Conservation (phyloP, 345 rosid species). For the Capsella bursapastoris region DNA sequence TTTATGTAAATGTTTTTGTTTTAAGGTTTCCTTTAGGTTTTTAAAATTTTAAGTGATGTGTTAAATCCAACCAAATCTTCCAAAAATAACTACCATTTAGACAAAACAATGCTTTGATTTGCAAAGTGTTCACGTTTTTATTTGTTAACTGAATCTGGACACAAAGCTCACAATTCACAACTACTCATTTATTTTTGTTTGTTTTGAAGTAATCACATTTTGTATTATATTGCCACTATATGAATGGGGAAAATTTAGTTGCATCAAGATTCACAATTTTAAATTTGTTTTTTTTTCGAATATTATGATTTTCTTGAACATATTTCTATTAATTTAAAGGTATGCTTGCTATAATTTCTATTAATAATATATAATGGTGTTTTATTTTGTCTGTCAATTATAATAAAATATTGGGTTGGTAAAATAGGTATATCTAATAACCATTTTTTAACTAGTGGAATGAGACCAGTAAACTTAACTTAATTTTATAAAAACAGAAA, state of each 20-base stretch:
- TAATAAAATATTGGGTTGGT: neutral
- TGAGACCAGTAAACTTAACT: constrained; percentile 6
- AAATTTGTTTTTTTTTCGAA: too few relatives aligned
- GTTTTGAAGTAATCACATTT: neutral
- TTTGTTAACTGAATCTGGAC: constrained; percentile 8
- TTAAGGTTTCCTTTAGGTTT: too few relatives aligned
- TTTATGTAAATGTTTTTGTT: too few relatives aligned
- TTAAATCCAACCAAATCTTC: too few relatives aligned
- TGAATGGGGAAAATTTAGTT: neutral
- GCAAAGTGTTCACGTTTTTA: neutral
- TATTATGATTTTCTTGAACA: neutral
- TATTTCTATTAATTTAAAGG: neutral
- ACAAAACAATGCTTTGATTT: neutral
- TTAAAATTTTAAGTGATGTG: too few relatives aligned
- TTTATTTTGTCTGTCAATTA: neutral
- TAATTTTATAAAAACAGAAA: neutral
- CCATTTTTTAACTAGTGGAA: constrained; percentile 16
- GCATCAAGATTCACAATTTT: neutral
- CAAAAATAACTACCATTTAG: neutral
- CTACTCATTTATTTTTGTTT: neutral
- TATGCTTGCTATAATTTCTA: neutral
- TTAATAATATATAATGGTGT: neutral
- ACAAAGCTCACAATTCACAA: constrained; percentile 13
- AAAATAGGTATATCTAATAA: constrained; percentile 21
- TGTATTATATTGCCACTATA: neutral